phyloP scores from a whole-genome alignment of 805 yeast species.

The Cyberlindnera meyerae region DNA sequence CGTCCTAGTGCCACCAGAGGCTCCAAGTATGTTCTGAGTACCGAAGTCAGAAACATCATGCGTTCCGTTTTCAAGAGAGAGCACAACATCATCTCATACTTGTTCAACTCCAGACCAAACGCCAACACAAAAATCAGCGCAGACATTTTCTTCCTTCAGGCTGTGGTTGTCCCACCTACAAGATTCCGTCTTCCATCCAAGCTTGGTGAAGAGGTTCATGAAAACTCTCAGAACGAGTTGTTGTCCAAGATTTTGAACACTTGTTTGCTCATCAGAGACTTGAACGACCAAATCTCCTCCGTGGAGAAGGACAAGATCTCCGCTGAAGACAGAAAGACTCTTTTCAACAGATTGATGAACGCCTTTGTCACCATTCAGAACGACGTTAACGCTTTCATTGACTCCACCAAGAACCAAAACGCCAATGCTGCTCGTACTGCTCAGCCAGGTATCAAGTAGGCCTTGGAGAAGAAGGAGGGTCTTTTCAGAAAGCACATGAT shows the following conservation, averaged over 20 bases:
- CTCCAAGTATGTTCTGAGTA: constrained; percentile 79
- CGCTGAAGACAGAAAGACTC: constrained; percentile 65
- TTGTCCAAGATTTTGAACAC: constrained; percentile 77
- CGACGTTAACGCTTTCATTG: constrained; percentile 91
- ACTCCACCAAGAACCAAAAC: constrained; percentile 83
- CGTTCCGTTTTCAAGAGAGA: constrained; percentile 73
- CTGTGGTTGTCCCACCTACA: constrained; percentile 92
- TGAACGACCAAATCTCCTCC: constrained; percentile 75
- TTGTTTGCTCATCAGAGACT: constrained; percentile 75
- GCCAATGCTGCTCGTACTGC: constrained; percentile 58
- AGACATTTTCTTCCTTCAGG: constrained; percentile 86
- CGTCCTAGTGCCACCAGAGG: constrained; percentile 47
- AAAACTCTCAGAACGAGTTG: constrained; percentile 87
- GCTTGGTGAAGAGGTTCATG: constrained; percentile 94
- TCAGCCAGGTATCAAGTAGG: constrained; percentile 95
- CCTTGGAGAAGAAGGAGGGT: constrained; percentile 97
- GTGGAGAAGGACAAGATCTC: constrained; percentile 55
- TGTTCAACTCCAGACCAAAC: constrained; percentile 80
- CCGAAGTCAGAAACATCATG: constrained; percentile 79
- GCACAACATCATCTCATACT: constrained; percentile 56
- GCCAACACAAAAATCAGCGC: constrained; percentile 46
- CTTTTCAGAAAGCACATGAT: constrained; percentile 97
- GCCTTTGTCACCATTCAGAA: constrained; percentile 92
- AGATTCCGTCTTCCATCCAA: constrained; percentile 96
- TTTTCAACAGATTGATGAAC: constrained; percentile 89